A percentile compares a stretch with the other conserved stretches of the same genome.
phyloP scores from a whole-genome alignment of 768 basidiomycete genomes.

The Russula ochroleuca region DNA sequence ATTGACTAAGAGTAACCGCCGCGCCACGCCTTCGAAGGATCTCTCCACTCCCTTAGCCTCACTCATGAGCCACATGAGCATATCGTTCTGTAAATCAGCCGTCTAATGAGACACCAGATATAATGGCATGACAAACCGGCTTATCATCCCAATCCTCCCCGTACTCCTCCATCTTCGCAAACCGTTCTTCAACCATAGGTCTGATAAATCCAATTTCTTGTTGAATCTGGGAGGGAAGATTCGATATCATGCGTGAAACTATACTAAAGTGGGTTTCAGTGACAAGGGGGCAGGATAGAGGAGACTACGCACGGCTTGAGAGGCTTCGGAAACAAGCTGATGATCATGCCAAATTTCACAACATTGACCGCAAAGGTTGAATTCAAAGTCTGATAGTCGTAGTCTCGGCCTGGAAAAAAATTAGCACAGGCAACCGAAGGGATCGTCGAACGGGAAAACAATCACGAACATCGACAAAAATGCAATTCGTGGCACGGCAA shows the following conservation, averaged over 20 bases:
- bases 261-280: no score
- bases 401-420: constrained; percentile 38
- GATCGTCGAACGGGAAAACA: neutral
- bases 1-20: constrained; percentile 38
- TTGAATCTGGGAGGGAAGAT: no score
- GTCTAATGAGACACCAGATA: neutral
- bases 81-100: constrained; percentile 34
- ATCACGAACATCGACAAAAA: constrained; percentile 35
- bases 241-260: no score
- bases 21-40: constrained; percentile 31
- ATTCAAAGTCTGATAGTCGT: constrained; percentile 35
- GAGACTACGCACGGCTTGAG: constrained; percentile 23
- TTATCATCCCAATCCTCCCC: no score
- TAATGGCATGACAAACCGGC: neutral
- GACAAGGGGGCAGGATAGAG: no score
- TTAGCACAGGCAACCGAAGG: neutral
- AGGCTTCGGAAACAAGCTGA: constrained; percentile 37
- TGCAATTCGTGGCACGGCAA: no score
- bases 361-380: constrained; percentile 38
- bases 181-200: no score
- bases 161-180: no score
- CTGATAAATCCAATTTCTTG: no score
- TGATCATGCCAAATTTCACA: constrained; percentile 30
- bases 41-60: constrained; percentile 33
- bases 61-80: constrained; percentile 42